A percentile compares a stretch with the other conserved stretches of the same genome.
Conservation (phyloP, 192 early-diverging fungal species). For the Entomortierella beljakovae region DNA sequence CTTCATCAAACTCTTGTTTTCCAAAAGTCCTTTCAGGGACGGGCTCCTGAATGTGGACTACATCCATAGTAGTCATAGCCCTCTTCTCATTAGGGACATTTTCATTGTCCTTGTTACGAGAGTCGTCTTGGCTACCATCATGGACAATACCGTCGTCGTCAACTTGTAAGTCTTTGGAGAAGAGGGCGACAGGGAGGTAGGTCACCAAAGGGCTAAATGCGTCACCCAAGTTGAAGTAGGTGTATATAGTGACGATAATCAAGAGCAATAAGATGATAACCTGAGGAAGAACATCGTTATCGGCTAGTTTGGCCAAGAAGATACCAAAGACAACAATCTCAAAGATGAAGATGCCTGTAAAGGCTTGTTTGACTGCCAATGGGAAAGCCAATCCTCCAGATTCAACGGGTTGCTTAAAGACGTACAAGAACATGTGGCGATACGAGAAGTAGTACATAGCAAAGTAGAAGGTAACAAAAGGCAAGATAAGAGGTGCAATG, state of each 20-base stretch:
- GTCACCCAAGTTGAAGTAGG: conserved; percentile 27
- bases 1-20: conserved; percentile 44
- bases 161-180: conserved; percentile 41
- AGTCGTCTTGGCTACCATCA: neutral
- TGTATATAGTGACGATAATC: conserved; percentile 9
- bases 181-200: conserved; percentile 40
- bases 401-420: conserved; percentile 67
- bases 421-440: conserved; percentile 85
- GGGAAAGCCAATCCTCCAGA: conserved; percentile 77
- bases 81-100: neutral
- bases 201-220: conserved; percentile 44
- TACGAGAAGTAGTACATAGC: conserved; percentile 79
- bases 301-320: conserved; percentile 71
- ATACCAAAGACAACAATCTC: conserved; percentile 79
- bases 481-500: conserved; percentile 81
- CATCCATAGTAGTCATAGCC: neutral
- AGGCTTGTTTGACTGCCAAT: conserved; percentile 67
- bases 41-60: neutral
- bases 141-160: conserved; percentile 20
- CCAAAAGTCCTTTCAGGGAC: conserved; percentile 8
- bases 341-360: conserved; percentile 76
- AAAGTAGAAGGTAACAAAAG: conserved; percentile 82
- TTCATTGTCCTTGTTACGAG: conserved; percentile 12
- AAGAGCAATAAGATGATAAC: conserved; percentile 17
- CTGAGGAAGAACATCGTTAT: conserved; percentile 54